Evolutionary conservation across 73 alveolate genomes (phyloP).

Genomic region (Paramecium biaurelia): DNA sequence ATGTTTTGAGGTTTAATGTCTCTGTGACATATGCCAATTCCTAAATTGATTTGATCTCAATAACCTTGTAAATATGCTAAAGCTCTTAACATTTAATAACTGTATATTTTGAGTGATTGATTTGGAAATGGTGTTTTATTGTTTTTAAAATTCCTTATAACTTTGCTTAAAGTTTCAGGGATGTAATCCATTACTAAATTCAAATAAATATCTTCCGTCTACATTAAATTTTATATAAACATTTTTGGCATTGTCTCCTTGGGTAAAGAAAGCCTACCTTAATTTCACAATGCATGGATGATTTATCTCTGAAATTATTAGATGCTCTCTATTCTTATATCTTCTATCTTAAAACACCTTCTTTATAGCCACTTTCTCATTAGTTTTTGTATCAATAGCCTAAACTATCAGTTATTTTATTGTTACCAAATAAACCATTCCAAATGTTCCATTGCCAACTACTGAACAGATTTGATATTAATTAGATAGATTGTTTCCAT

Average conservation of each 20-base stretch:
- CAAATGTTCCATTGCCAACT: conserved; percentile 83
- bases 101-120: conserved; percentile 82
- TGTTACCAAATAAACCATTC: conserved; percentile 72
- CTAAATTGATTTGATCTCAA: conserved; percentile 30
- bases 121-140: conserved; percentile 73
- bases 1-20: conserved; percentile 87
- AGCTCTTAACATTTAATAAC: conserved; percentile 88
- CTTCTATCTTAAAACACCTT: conserved; percentile 87
- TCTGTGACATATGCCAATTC: conserved; percentile 81
- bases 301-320: conserved; percentile 82
- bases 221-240: conserved; percentile 7
- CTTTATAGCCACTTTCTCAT: conserved; percentile 84
- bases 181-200: conserved; percentile 93
- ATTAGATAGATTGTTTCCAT: background rate
- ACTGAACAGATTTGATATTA: conserved; percentile 30
- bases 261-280: conserved; percentile 85
- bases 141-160: conserved; percentile 78
- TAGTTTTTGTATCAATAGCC: conserved; percentile 65
- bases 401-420: background rate
- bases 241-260: conserved; percentile 83
- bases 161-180: conserved; percentile 80
- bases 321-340: conserved; percentile 90
- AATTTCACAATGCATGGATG: conserved; percentile 86
- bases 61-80: conserved; percentile 81
- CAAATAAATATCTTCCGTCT: conserved; percentile 81